Evolutionary conservation across 495 filamentous ascomycete species (phyloP), one percentile per base, ranked within the genome.

Genomic region (Neurospora sp.): DNA sequence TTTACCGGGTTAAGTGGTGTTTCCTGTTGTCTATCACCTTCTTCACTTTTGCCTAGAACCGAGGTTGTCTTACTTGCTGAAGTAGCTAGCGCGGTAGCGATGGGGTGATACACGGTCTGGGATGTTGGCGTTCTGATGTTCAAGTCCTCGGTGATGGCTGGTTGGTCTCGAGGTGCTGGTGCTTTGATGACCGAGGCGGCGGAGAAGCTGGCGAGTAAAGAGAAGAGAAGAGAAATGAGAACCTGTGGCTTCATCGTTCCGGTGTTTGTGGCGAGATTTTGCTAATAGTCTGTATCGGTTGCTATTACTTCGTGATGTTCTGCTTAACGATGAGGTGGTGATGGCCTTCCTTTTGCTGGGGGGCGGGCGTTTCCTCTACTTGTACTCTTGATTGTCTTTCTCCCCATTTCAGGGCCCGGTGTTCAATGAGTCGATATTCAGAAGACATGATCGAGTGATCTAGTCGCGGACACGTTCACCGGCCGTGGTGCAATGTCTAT

Each of bases 161-260:
- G 8, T 20, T 20, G 3, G n/a, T 60, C 23, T 14, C 20, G 23
- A 60, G 49, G 11, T 0, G 44, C n/a, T 1, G n/a, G n/a, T 5
- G 49, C 0, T 14, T 60, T 60, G 5, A 31, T 60, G 11, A 60
- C 11, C 0, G 49, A 60, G 10, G 49, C 49, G 49, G 11, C 12
- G 10, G 49, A 31, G 10, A 5, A 1, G 1, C 11, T 11, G 49
- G 7, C 0, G 0, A 27, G 10, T 1, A 3, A 1, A 2, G 49
- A 60, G 23, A 31, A 2, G 2, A 31, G 0, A 7, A 60, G 11
- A 5, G 11, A 4, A 14, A 31, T 2, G 11, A 60, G 0, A 12
- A 7, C 0, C 0, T 27, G 49, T 14, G 20, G n/a, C 49, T 20
- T 60, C 49, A 60, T 60, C 4, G 20, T 60, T 4, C 14, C 4